Evolutionary conservation across 2,329 filamentous ascomycete species (phyloP), one percentile per base, ranked within the genome.

Genomic region (Hypoxylon sp.): DNA sequence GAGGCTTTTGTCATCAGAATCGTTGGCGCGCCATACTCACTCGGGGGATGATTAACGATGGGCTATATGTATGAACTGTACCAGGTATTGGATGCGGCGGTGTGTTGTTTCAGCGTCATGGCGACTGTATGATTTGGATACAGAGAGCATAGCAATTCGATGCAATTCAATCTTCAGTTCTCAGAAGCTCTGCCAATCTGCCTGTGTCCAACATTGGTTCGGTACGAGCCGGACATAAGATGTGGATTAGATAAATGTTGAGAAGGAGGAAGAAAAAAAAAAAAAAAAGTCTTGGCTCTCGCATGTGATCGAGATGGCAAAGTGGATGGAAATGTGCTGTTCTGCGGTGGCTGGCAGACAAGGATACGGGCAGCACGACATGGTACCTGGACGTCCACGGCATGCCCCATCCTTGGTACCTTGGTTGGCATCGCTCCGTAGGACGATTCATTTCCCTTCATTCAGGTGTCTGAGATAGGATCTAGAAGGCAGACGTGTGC

Each of bases 61-160:
- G 52, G 33, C 31, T 40, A 61, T 41, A 62, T 42, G 55, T 35
- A 35, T 35, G 31, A 35, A 59, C 35, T 62, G 55, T 62, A 62
- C 40, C n/a, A n/a, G n/a, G n/a, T 62, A 24, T 37, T 50, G 41
- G 40, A 33, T 55, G 55, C 37, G 31, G 26, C 33, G 45, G 35
- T 38, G 43, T 48, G 26, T 26, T 29, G 3, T 43, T 27, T 23
- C 7, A 18, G 15, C 18, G 24, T 37, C 29, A 24, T 27, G 47
- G 24, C 15, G 46, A 29, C 47, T 51, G 15, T 4, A 15, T 35
- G 31, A n/a, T 15, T 17, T 33, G 7, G 54, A 42, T 46, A 51
- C n/a, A 47, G 37, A 53, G 48, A 42, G 55, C 38, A 31, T 11
- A 48, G 2, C 29, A 33, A 45, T 13, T 11, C 48, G 41, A 31